phyloP scores from a whole-genome alignment of 306 rosid species.

The Datisca glomerata region DNA sequence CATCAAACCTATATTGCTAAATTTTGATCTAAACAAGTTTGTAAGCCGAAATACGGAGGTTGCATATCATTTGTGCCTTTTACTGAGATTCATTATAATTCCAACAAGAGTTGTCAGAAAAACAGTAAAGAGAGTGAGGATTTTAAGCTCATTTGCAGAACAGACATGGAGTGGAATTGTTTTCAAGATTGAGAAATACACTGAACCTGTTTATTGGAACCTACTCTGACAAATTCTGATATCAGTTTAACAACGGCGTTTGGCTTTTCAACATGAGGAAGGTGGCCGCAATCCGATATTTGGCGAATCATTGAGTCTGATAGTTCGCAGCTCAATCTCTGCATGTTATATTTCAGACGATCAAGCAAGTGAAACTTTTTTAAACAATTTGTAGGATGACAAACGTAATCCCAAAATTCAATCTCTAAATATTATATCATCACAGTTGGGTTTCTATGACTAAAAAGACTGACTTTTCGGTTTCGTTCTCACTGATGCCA shows the following conservation, averaged over 20 bases:
- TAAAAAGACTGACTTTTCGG: not conserved
- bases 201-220: slow-evolving; percentile 22
- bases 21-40: not conserved
- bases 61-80: not conserved
- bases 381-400: not conserved
- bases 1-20: no score
- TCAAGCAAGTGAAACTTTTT: not conserved
- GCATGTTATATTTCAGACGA: slow-evolving; percentile 14
- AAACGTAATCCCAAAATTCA: not conserved
- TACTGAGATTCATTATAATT: not conserved
- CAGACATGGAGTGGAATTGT: slow-evolving; percentile 6
- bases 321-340: slow-evolving; percentile 75
- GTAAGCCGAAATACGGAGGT: not conserved
- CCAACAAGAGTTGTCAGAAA: not conserved
- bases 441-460: not conserved
- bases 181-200: slow-evolving; percentile 16
- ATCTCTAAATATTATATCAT: not conserved
- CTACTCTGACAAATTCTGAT: slow-evolving; percentile 41
- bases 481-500: not conserved
- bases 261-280: slow-evolving; percentile 87
- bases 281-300: slow-evolving; percentile 74
- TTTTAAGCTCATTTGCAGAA: not conserved
- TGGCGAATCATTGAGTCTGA: slow-evolving; percentile 60
- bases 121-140: not conserved
- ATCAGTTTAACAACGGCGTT: slow-evolving; percentile 43